Percentiles rank a stretch among this genome's conserved stretches.
These are phyloP conservation scores for Gorgonomyces haynaldii DNA, from an alignment of 192 early-diverging fungal species.

Conservation along the genomic window DNA sequence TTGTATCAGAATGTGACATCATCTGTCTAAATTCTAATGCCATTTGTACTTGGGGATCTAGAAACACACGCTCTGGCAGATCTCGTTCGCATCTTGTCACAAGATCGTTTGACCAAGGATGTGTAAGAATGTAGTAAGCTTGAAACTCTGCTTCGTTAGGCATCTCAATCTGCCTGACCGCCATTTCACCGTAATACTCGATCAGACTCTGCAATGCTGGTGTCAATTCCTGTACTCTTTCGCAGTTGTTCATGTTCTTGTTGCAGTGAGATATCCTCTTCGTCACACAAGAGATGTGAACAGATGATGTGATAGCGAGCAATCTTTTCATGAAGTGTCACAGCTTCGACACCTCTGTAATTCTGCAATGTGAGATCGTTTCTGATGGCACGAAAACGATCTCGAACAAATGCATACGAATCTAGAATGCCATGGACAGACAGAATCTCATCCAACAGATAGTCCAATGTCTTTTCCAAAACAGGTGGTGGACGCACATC, in stretches of 20 bases:
- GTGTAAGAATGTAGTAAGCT: slow-evolving; percentile 73
- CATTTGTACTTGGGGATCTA: slow-evolving; percentile 49
- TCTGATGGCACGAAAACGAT: slow-evolving; percentile 71
- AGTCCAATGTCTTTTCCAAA: slow-evolving; percentile 38
- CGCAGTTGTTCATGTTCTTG: slow-evolving; percentile 82
- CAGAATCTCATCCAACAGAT: slow-evolving; percentile 26
- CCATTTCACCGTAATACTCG: slow-evolving; percentile 77
- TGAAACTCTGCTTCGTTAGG: slow-evolving; percentile 84
- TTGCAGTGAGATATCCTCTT: slow-evolving; percentile 56
- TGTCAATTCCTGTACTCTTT: slow-evolving; percentile 51
- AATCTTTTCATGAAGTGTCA: slow-evolving; percentile 65
- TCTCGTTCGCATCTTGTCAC: slow-evolving; percentile 47
- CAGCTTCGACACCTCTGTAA: slow-evolving; percentile 52
- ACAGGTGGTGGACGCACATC: slow-evolving; percentile 75
- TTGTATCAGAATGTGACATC: slow-evolving; percentile 37
- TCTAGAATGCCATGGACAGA: slow-evolving; percentile 40
- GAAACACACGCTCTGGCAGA: slow-evolving; percentile 45
- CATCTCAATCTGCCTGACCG: slow-evolving; percentile 32
- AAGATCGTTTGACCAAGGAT: slow-evolving; percentile 62
- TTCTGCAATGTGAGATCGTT: slow-evolving; percentile 85
- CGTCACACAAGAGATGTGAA: slow-evolving; percentile 57
- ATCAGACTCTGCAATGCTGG: slow-evolving; percentile 68
- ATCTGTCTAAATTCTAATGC: slow-evolving; percentile 58
- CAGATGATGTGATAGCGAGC: slow-evolving; percentile 79
- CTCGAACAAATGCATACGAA: slow-evolving; percentile 72